phyloP scores from a whole-genome alignment of 1,139 yeast species.

The Lizanozyma gosingica region DNA sequence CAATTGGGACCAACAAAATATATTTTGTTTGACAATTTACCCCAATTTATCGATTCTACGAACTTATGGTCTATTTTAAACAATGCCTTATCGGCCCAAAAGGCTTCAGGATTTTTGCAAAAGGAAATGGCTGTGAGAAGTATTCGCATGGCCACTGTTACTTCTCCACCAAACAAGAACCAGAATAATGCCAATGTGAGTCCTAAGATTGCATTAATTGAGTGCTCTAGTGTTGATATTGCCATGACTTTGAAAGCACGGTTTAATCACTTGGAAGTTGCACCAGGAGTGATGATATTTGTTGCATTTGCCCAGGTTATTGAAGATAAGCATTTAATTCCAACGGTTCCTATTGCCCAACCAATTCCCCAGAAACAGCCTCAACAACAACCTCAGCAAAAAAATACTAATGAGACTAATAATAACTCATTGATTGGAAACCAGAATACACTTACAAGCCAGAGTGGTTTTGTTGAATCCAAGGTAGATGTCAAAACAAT shows the following conservation, averaged over 20 bases:
- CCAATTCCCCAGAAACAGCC: slow-evolving; percentile 1
- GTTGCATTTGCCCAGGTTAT: slow-evolving; percentile 62
- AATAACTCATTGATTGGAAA: not conserved
- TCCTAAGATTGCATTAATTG: slow-evolving; percentile 52
- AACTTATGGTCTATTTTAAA: slow-evolving; percentile 27
- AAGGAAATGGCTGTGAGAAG: slow-evolving; percentile 13
- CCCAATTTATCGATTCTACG: slow-evolving; percentile 33
- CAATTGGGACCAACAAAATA: slow-evolving; percentile 70
- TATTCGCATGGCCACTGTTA: slow-evolving; percentile 47
- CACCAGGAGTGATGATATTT: slow-evolving; percentile 59
- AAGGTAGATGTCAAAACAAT: slow-evolving; percentile 3
- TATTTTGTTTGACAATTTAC: slow-evolving; percentile 69
- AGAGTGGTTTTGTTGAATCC: not conserved
- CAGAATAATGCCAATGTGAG: not conserved
- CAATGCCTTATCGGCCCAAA: slow-evolving; percentile 13
- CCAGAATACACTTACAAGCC: not conserved
- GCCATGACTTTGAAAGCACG: slow-evolving; percentile 74
- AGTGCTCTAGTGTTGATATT: slow-evolving; percentile 59
- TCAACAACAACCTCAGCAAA: slow-evolving; percentile 1
- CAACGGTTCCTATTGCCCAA: slow-evolving; percentile 1
- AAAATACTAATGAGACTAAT: not conserved
- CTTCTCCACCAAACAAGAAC: slow-evolving; percentile 10
- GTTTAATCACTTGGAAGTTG: slow-evolving; percentile 73
- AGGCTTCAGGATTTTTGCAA: not conserved
- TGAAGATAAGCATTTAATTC: slow-evolving; percentile 10